Conservation (phyloP, 2,329 filamentous ascomycete genomes). For the Phialocephala subalpina region DNA sequence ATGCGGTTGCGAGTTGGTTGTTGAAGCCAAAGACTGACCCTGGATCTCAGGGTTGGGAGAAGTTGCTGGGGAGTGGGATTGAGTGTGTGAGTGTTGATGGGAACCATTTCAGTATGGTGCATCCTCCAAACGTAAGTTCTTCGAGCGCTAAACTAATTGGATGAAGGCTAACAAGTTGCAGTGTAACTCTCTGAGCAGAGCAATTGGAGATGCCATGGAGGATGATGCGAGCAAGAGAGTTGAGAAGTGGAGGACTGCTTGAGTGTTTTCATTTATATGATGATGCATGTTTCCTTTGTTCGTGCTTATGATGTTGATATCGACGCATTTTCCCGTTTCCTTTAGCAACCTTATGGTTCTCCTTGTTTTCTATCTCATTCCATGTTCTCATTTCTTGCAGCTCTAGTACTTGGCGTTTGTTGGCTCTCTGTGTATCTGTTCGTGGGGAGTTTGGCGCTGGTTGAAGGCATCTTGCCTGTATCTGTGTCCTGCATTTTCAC, state of each 20-base stretch:
- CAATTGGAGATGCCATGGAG: slow-evolving; percentile 6
- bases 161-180: background rate
- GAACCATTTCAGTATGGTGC: slow-evolving; percentile 5
- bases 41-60: background rate
- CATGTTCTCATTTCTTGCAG: background rate
- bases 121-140: background rate
- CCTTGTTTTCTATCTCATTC: background rate
- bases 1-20: slow-evolving; percentile 1
- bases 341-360: background rate
- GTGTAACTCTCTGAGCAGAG: background rate
- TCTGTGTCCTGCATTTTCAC: no score
- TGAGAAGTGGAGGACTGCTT: slow-evolving; percentile 3
- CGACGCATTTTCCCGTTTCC: background rate
- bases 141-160: background rate
- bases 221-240: slow-evolving; percentile 3
- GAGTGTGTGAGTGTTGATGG: slow-evolving; percentile 3
- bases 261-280: background rate
- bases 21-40: slow-evolving; percentile 7
- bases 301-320: background rate
- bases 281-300: background rate
- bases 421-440: no score
- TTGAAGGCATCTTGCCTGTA: no score
- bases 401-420: no score
- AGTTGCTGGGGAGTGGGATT: background rate
- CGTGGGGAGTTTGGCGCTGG: no score